Conservation (phyloP, 2,329 filamentous ascomycete genomes). For the Trichoderma afroharzianum region DNA sequence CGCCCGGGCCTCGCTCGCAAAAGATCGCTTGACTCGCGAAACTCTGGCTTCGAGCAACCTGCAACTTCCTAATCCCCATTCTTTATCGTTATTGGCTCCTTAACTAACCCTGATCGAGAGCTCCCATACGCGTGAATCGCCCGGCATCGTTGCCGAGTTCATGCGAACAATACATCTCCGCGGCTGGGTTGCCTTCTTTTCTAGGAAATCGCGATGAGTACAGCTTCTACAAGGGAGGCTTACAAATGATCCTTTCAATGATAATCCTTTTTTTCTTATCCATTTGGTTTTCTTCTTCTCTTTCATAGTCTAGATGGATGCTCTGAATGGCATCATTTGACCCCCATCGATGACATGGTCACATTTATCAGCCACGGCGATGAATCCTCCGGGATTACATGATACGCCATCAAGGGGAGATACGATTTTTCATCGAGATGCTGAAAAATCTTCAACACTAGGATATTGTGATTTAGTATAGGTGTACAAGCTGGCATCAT, state of each 20-base stretch:
- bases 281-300: background rate
- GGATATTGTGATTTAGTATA: background rate
- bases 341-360: background rate
- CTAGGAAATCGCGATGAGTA: background rate
- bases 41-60: background rate
- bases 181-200: background rate
- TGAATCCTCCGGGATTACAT: background rate
- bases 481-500: background rate
- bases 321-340: background rate
- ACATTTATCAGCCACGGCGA: background rate
- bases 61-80: background rate
- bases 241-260: background rate
- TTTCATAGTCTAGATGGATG: background rate
- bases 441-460: background rate
- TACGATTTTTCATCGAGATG: background rate
- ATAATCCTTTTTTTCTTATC: background rate
- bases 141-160: background rate
- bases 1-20: background rate
- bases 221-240: background rate
- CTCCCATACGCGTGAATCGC: too few relatives aligned
- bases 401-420: background rate
- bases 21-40: background rate
- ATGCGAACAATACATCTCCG: background rate
- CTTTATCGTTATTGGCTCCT: background rate
- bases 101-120: background rate